A percentile compares a stretch with the other conserved stretches of the same genome.
These are phyloP conservation scores for Auricularia sp. DNA, from an alignment of 768 basidiomycete species.

Conservation along the genomic window DNA sequence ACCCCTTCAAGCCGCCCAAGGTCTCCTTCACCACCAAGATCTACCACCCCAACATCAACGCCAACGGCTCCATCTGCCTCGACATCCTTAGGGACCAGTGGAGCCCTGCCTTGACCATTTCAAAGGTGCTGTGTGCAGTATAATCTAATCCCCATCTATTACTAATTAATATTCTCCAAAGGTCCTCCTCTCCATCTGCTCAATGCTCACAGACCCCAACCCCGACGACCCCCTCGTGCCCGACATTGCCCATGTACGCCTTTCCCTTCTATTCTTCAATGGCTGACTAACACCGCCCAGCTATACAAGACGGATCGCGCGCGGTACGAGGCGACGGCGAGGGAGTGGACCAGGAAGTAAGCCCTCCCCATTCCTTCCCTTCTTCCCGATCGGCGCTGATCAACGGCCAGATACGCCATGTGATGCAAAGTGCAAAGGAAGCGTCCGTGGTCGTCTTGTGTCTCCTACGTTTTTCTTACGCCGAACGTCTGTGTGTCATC, in stretches of 20 bases:
- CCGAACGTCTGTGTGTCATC: too few relatives aligned
- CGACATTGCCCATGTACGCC: conserved; percentile 77
- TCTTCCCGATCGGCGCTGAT: neutral
- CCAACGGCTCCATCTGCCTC: conserved; percentile 97
- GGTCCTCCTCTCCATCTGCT: conserved; percentile 94
- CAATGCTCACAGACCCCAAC: conserved; percentile 98
- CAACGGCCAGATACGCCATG: neutral
- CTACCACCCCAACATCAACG: conserved; percentile 99
- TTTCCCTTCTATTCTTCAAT: neutral
- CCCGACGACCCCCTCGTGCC: conserved; percentile 98
- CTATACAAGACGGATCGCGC: conserved; percentile 98
- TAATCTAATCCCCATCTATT: neutral
- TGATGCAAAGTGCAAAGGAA: neutral
- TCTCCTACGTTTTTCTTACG: too few relatives aligned
- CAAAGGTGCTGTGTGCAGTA: conserved; percentile 33
- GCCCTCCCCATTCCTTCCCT: conserved; percentile 20
- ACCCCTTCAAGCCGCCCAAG: conserved; percentile 99
- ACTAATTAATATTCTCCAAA: neutral
- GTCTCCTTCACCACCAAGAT: conserved; percentile 99
- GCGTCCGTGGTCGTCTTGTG: too few relatives aligned
- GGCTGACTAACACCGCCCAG: conserved; percentile 12
- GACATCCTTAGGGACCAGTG: conserved; percentile 99
- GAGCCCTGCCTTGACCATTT: conserved; percentile 97
- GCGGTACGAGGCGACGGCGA: conserved; percentile 93
- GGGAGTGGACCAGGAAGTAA: conserved; percentile 99